Conservation (phyloP, 2,329 filamentous ascomycete species). For the Hypocrella siamensis region DNA sequence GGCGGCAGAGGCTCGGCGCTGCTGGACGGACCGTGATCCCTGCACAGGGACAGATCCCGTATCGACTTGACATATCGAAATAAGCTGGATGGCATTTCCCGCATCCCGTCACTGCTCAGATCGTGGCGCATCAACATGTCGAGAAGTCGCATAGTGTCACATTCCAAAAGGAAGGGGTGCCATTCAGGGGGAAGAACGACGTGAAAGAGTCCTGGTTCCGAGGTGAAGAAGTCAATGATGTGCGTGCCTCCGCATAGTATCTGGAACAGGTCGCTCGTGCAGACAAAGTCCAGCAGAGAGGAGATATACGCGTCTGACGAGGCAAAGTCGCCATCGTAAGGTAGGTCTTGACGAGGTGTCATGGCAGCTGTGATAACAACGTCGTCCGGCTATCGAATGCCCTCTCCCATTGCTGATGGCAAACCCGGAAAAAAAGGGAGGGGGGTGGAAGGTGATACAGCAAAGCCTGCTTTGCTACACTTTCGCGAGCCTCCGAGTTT, state of each 20-base stretch:
- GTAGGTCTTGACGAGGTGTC: conserved; percentile 34
- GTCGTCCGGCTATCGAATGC: too few species aligned
- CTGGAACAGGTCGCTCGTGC: conserved; percentile 60
- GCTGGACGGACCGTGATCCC: conserved; percentile 35
- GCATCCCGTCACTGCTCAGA: conserved; percentile 25
- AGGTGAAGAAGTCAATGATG: conserved; percentile 89
- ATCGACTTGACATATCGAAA: conserved; percentile 59
- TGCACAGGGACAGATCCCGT: conserved; percentile 49
- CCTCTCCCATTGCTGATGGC: too few species aligned
- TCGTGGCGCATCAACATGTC: conserved; percentile 72
- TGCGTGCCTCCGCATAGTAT: conserved; percentile 95
- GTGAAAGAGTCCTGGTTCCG: conserved; percentile 68
- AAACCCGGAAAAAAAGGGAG: too few species aligned
- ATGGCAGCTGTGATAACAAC: too few species aligned
- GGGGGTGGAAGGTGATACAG: too few species aligned
- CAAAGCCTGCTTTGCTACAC: too few species aligned
- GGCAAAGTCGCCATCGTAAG: conserved; percentile 53
- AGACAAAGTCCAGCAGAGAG: conserved; percentile 60
- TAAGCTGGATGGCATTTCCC: conserved; percentile 37
- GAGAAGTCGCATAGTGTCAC: conserved; percentile 60
- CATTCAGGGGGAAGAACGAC: conserved; percentile 64
- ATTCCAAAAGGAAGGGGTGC: conserved; percentile 59
- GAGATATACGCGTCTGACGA: conserved; percentile 64
- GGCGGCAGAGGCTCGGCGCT: conserved; percentile 28
- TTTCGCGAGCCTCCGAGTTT: too few species aligned